A percentile compares a stretch with the other conserved stretches of the same genome.
These are phyloP conservation scores for Globisporangium carolinianum DNA, from an alignment of 352 stramenopile genomes.

Conservation along the genomic window DNA sequence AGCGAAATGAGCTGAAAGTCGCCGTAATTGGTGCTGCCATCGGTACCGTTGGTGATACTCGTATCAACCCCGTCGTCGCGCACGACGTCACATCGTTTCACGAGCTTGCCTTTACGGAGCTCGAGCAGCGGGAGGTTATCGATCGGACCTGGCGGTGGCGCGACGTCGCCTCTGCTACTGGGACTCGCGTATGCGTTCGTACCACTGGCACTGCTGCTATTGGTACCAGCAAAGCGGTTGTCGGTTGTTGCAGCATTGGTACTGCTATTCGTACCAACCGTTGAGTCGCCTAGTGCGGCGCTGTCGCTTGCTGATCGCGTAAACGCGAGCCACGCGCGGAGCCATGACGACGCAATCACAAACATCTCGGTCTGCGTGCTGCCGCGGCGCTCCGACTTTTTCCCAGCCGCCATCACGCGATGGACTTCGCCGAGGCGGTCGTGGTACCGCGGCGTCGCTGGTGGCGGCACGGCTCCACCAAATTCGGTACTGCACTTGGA, in stretches of 20 bases:
- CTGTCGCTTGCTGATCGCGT: constrained; percentile 17
- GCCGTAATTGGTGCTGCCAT: constrained; percentile 9
- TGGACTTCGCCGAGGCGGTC: constrained; percentile 61
- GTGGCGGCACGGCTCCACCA: background rate
- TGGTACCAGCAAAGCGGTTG: too few relatives aligned
- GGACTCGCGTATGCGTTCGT: too few relatives aligned
- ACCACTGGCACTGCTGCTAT: too few relatives aligned
- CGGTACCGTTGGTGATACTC: constrained; percentile 1
- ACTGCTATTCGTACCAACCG: too few relatives aligned
- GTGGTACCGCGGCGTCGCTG: constrained; percentile 36
- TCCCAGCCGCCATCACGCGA: constrained; percentile 59
- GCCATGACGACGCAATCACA: constrained; percentile 51
- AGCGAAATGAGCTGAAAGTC: constrained; percentile 60
- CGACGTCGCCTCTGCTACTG: too few relatives aligned
- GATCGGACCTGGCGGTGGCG: constrained; percentile 33
- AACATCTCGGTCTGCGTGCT: constrained; percentile 47
- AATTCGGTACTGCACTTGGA: constrained; percentile 1
- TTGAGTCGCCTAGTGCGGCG: too few relatives aligned
- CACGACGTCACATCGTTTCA: constrained; percentile 35
- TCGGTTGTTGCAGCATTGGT: too few relatives aligned
- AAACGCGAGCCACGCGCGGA: constrained; percentile 61
- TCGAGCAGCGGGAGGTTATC: constrained; percentile 58
- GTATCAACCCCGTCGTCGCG: constrained; percentile 10
- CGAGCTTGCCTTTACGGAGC: constrained; percentile 38
- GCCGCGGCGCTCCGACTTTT: constrained; percentile 39